These are phyloP conservation scores for Salisapilia sapeloensis DNA, from an alignment of 352 stramenopile species.

Conservation along the genomic window DNA sequence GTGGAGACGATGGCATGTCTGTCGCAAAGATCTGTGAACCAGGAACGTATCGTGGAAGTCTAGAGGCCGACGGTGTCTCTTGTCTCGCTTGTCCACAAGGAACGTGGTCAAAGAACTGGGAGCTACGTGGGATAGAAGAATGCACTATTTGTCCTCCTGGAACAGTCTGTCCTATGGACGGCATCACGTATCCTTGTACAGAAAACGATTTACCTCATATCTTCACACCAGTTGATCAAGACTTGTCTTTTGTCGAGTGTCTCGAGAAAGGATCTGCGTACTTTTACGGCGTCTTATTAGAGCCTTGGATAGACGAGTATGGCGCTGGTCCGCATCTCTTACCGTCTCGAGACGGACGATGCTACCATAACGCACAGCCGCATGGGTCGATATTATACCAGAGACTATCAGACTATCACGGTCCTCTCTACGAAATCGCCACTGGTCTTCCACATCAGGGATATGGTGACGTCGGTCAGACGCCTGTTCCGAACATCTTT, in stretches of 20 bases:
- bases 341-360: constrained; percentile 52
- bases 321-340: constrained; percentile 86
- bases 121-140: constrained; percentile 86
- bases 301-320: constrained; percentile 90
- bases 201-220: constrained; percentile 85
- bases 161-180: constrained; percentile 87
- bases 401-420: constrained; percentile 88
- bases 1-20: constrained; percentile 79
- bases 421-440: constrained; percentile 87
- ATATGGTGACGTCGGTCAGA: constrained; percentile 75
- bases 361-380: constrained; percentile 88
- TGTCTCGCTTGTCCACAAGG: constrained; percentile 87
- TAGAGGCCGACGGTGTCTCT: constrained; percentile 75
- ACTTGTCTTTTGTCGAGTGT: constrained; percentile 80
- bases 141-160: constrained; percentile 87
- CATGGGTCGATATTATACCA: constrained; percentile 85
- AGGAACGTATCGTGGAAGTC: constrained; percentile 83
- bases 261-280: constrained; percentile 65
- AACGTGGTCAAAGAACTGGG: constrained; percentile 98
- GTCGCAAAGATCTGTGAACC: constrained; percentile 84
- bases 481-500: constrained; percentile 70
- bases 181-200: constrained; percentile 89
- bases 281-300: constrained; percentile 90
- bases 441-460: constrained; percentile 84
- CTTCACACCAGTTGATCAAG: constrained; percentile 72